phyloP scores from a whole-genome alignment of 805 yeast species.

The Ogataea naganishii region DNA sequence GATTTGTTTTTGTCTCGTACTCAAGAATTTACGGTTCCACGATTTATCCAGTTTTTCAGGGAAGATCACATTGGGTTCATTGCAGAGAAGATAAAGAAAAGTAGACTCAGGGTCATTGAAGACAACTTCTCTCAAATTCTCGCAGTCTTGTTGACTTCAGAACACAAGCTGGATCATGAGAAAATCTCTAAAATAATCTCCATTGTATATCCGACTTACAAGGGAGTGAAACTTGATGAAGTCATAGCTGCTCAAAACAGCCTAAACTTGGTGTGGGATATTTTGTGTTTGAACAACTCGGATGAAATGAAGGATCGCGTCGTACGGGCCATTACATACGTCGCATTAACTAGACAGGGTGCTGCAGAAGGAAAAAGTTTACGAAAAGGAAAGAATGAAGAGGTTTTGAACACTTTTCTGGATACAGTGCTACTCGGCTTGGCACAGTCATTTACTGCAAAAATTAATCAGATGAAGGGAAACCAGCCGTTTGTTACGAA shows the following conservation, averaged over 20 bases:
- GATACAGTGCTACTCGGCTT: slow-evolving; percentile 62
- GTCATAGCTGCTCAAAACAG: slow-evolving; percentile 20
- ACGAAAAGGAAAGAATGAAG: slow-evolving; percentile 18
- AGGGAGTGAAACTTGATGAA: slow-evolving; percentile 25
- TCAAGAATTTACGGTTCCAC: slow-evolving; percentile 66
- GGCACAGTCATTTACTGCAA: slow-evolving; percentile 71
- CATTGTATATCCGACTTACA: slow-evolving; percentile 40
- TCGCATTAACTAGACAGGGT: slow-evolving; percentile 13
- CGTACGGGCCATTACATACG: slow-evolving; percentile 29
- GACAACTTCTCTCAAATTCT: slow-evolving; percentile 43
- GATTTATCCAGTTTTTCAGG: slow-evolving; percentile 58
- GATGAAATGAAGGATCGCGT: slow-evolving; percentile 21
- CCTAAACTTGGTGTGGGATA: slow-evolving; percentile 29
- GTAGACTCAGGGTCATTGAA: slow-evolving; percentile 39
- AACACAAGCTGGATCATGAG: slow-evolving; percentile 35
- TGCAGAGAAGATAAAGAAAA: slow-evolving; percentile 39
- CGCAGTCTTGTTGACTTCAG: slow-evolving; percentile 49
- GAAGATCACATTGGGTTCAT: slow-evolving; percentile 55
- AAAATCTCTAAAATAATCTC: slow-evolving; percentile 45
- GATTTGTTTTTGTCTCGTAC: slow-evolving; percentile 61
- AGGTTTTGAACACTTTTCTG: slow-evolving; percentile 30
- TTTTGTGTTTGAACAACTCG: slow-evolving; percentile 33
- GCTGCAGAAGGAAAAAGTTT: slow-evolving; percentile 8
- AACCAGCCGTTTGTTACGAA: slow-evolving; percentile 66
- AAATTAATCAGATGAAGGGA: slow-evolving; percentile 66